Conservation (phyloP, 352 stramenopile genomes). For the Pythium aristosporum region DNA sequence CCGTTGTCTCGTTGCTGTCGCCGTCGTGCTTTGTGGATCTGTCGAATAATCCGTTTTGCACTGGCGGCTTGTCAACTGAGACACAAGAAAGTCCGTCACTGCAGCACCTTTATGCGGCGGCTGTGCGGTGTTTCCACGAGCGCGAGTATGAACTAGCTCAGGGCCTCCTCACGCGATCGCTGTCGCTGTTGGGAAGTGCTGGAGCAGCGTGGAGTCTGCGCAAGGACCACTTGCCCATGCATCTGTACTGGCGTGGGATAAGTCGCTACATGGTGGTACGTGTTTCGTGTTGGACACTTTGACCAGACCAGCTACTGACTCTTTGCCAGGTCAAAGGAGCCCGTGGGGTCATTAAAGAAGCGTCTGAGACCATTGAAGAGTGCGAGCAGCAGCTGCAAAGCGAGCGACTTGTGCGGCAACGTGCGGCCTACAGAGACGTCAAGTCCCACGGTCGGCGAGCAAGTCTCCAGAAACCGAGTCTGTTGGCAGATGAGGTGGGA, state of each 20-base stretch:
- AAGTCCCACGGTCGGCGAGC: background rate
- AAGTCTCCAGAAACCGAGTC: background rate
- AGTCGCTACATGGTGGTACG: conserved; percentile 45
- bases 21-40: conserved; percentile 45
- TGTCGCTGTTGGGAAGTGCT: conserved; percentile 22
- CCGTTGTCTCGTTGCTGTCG: conserved; percentile 25
- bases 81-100: background rate
- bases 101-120: conserved; percentile 25
- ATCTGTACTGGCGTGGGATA: conserved; percentile 43
- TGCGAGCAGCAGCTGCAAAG: conserved; percentile 13
- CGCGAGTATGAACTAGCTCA: conserved; percentile 33
- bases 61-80: background rate
- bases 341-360: conserved; percentile 24
- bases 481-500: background rate
- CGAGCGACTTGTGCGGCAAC: background rate
- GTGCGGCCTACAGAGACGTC: background rate
- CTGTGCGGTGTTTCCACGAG: conserved; percentile 33
- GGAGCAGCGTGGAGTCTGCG: conserved; percentile 22
- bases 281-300: background rate
- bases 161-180: conserved; percentile 28
- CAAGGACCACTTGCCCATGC: conserved; percentile 25
- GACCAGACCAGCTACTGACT: background rate
- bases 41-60: conserved; percentile 66
- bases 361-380: conserved; percentile 6
- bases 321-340: conserved; percentile 16